Conservation (phyloP, 306 rosid genomes). For the Mimosa bimucronata region DNA sequence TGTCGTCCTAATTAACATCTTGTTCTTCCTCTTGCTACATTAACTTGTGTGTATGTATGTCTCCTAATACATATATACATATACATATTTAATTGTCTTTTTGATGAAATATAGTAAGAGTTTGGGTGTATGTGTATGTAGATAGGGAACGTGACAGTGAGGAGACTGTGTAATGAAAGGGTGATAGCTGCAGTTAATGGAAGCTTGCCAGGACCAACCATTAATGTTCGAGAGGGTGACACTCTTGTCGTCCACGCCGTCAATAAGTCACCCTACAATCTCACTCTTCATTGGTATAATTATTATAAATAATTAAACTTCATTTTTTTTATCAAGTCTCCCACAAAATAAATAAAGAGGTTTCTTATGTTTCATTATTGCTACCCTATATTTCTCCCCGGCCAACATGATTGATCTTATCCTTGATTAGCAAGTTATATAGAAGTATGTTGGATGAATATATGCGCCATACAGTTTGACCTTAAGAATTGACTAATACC, state of each 20-base stretch:
- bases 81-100: no score
- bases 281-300: constrained; percentile 58
- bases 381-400: not conserved
- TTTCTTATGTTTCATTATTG: not conserved
- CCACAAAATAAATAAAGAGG: not conserved
- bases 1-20: no score
- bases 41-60: not conserved
- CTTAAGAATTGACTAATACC: not conserved
- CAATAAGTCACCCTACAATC: constrained; percentile 54
- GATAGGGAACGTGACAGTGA: constrained; percentile 44
- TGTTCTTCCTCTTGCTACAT: not conserved
- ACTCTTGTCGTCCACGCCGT: constrained; percentile 49
- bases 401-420: not conserved
- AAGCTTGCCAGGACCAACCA: constrained; percentile 63
- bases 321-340: no score
- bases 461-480: not conserved
- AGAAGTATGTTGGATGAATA: not conserved
- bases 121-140: not conserved
- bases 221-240: constrained; percentile 51
- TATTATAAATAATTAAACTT: not conserved
- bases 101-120: no score
- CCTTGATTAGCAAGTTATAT: not conserved
- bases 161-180: constrained; percentile 41
- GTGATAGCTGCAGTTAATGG: constrained; percentile 53
- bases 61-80: no score